Evolutionary conservation across 2,329 filamentous ascomycete species (phyloP).

Genomic region (Fusarium stilboides): DNA sequence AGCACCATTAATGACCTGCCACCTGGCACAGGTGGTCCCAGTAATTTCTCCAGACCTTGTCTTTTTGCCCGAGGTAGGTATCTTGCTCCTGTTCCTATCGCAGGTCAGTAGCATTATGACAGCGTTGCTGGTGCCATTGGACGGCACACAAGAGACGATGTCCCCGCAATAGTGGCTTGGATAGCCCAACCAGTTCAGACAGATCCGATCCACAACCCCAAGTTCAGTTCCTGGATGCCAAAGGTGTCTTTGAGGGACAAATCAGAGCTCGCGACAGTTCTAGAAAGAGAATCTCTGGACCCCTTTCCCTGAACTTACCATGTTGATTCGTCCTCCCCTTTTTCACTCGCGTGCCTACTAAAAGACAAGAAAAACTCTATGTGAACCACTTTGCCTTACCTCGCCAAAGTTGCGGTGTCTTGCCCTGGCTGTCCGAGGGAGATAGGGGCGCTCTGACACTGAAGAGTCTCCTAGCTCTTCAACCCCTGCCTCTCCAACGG

Average conservation of each 20-base stretch:
- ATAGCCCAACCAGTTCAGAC: slow-evolving; percentile 38
- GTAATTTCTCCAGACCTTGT: slow-evolving; percentile 38
- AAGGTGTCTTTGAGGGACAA: slow-evolving; percentile 33
- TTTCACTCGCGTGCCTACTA: background rate
- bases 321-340: slow-evolving; percentile 7
- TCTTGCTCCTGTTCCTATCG: slow-evolving; percentile 13
- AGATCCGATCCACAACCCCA: slow-evolving; percentile 42
- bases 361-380: slow-evolving; percentile 8
- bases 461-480: slow-evolving; percentile 23
- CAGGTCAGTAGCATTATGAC: slow-evolving; percentile 30
- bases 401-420: slow-evolving; percentile 41
- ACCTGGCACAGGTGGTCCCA: slow-evolving; percentile 43
- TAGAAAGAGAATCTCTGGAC: slow-evolving; percentile 7
- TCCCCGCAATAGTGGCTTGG: slow-evolving; percentile 30
- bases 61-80: slow-evolving; percentile 11
- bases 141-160: slow-evolving; percentile 11
- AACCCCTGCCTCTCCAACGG: slow-evolving; percentile 34
- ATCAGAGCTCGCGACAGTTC: slow-evolving; percentile 27
- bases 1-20: slow-evolving; percentile 44
- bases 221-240: slow-evolving; percentile 18
- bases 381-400: background rate
- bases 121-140: slow-evolving; percentile 32
- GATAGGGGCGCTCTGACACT: no score
- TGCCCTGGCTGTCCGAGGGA: slow-evolving; percentile 3
- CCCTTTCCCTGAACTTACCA: slow-evolving; percentile 14